Evolutionary conservation across 2,329 filamentous ascomycete species (phyloP).

Genomic region (Trichoderma breve): DNA sequence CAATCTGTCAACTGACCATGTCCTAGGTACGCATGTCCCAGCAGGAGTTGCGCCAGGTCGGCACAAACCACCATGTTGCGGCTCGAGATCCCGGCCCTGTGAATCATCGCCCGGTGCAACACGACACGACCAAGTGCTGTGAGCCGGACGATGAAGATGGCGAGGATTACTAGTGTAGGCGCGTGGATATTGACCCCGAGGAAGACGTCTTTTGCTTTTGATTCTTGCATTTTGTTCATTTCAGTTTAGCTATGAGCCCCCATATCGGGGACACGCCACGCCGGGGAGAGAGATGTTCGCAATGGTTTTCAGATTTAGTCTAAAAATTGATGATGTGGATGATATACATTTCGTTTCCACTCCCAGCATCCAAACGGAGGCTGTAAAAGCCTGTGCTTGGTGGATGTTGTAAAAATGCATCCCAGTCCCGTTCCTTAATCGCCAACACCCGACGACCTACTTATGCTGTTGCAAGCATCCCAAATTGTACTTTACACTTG

Average conservation of each 20-base stretch:
- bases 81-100: constrained; percentile 21
- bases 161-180: constrained; percentile 20
- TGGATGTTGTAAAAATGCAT: not conserved
- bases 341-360: not conserved
- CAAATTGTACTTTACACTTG: not conserved
- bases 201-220: not conserved
- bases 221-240: not conserved
- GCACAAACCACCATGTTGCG: not conserved
- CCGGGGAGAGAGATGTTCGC: not conserved
- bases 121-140: constrained; percentile 21
- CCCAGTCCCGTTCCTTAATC: not conserved
- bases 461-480: not conserved
- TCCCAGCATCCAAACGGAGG: not conserved
- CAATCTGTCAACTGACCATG: not conserved
- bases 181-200: not conserved
- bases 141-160: constrained; percentile 26
- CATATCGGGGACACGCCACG: not conserved
- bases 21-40: constrained; percentile 12
- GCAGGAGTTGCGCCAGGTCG: not conserved
- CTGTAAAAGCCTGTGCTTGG: not conserved
- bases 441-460: not conserved
- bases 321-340: constrained; percentile 1
- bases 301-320: constrained; percentile 8
- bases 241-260: not conserved
- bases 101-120: constrained; percentile 23